Evolutionary conservation across 495 filamentous ascomycete species (phyloP), one percentile per base, ranked within the genome.

Genomic region (Chaetomium cochliodes): DNA sequence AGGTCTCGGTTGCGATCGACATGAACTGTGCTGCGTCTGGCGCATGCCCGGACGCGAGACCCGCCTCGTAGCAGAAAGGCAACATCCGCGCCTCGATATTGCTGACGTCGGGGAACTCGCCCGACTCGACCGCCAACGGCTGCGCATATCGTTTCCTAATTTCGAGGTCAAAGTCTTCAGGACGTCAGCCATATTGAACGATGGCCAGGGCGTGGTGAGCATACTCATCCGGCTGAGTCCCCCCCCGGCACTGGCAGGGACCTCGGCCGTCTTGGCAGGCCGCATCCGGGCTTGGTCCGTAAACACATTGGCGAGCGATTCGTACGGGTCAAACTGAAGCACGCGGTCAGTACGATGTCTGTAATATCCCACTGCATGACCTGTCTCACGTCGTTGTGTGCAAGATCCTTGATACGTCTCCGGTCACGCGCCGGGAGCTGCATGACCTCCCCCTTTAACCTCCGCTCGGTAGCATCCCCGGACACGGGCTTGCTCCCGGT

Each of bases 381-480:
- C 50, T 54, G 30, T 66, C 81, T 47, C 67, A 84, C 83, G 53
- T 85, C 82, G 69, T 85, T 85, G 22, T 78, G 79, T 47, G 68
- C 73, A 41, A 96, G 83, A 58, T 87, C 90, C 76, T 97, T 97
- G 62, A 97, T 84, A 64, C 94, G 85, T 73, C 91, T 84, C 68
- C 94, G 83, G 73, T 98, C 93, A 69, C 94, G 80, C 18, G 88
- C 86, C 51, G 89, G 91, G 41, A 98, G 82, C 71, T 90, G 88
- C 94, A 98, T 98, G 53, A 97, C 88, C 77, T 98, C 93, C 58
- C 85, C 88, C 83, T 97, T 97, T 66, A 97, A 73, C 70, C 90
- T 83, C 72, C 93, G 88, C 76, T 98, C 94, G 42, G 89, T 87
- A n/a, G 90, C 87, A 84, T 98, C 94, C 49, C 91, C 91, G 11